A percentile compares a stretch with the other conserved stretches of the same genome.
These are phyloP conservation scores for Neurospora pannonica DNA, from an alignment of 495 filamentous ascomycete genomes.

Conservation along the genomic window DNA sequence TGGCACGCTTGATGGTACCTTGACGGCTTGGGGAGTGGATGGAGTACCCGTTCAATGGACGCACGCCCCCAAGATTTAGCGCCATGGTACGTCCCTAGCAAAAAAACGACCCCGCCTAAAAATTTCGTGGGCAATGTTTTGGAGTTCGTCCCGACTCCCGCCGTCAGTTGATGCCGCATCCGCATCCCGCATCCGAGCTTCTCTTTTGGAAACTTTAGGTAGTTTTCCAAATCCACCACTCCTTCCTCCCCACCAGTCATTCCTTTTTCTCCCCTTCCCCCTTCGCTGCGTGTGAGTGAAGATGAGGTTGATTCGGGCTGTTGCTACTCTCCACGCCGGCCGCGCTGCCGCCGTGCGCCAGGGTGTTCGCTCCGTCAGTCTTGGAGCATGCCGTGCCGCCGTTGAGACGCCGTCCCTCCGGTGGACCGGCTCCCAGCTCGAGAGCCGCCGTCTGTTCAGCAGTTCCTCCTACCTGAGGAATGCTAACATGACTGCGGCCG, in stretches of 20 bases:
- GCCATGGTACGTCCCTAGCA: not conserved
- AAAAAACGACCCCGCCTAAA: conserved; percentile 19
- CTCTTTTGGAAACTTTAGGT: conserved; percentile 3
- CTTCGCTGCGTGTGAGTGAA: conserved; percentile 8
- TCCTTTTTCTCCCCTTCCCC: conserved; percentile 15
- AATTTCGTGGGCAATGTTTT: conserved; percentile 18
- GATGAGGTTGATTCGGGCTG: conserved; percentile 38
- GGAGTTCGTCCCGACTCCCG: conserved; percentile 2
- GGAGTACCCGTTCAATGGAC: not conserved
- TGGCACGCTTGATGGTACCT: not conserved
- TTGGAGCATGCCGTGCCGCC: conserved; percentile 13
- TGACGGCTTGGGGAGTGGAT: not conserved
- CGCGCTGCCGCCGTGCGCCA: conserved; percentile 22
- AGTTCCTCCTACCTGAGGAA: conserved; percentile 9
- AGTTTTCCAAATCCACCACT: not conserved
- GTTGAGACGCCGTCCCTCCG: conserved; percentile 4
- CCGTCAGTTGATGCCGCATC: conserved; percentile 1
- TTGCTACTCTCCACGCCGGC: conserved; percentile 31
- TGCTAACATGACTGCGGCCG: conserved; percentile 21
- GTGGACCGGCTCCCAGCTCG: conserved; percentile 11
- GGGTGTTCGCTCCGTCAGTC: conserved; percentile 23
- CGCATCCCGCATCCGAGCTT: conserved; percentile 5
- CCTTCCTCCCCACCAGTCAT: conserved; percentile 9
- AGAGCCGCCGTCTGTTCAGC: conserved; percentile 21
- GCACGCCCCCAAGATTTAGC: not conserved